These are phyloP conservation scores for Juncus inflexus DNA, from an alignment of 176 grass and related monocot species.

Conservation along the genomic window DNA sequence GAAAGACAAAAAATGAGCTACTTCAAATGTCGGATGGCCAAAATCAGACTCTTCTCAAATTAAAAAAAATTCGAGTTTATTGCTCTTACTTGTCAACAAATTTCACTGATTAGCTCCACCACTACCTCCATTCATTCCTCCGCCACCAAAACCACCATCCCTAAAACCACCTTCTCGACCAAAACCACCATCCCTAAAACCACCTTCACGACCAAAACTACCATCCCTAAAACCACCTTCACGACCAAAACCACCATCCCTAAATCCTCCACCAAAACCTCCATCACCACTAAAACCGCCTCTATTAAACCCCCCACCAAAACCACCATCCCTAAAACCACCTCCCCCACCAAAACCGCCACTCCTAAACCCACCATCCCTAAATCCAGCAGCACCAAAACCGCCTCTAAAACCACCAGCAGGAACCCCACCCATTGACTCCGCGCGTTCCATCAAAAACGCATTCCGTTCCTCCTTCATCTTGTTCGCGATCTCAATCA, in stretches of 20 bases:
- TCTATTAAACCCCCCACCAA: neutral
- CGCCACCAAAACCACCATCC: conserved; percentile 1
- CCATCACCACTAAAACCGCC: conserved; percentile 2
- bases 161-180: neutral
- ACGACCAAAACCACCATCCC: neutral
- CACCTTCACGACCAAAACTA: conserved; percentile 4
- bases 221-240: neutral
- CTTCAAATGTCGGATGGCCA: neutral
- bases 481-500: conserved; percentile 68
- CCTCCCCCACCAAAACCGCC: conserved; percentile 5
- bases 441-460: conserved; percentile 31
- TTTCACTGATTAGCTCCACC: conserved; percentile 6
- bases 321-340: conserved; percentile 3
- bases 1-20: too few species aligned
- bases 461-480: conserved; percentile 60
- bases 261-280: neutral
- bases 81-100: conserved; percentile 14
- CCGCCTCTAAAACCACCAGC: conserved; percentile 1
- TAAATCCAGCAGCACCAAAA: neutral
- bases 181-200: conserved; percentile 16
- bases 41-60: neutral
- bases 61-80: neutral
- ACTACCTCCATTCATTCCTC: neutral
- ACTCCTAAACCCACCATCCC: neutral
- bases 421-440: conserved; percentile 4